These are phyloP conservation scores for Saprolegnia diclina DNA, from an alignment of 352 stramenopile genomes.

Conservation along the genomic window DNA sequence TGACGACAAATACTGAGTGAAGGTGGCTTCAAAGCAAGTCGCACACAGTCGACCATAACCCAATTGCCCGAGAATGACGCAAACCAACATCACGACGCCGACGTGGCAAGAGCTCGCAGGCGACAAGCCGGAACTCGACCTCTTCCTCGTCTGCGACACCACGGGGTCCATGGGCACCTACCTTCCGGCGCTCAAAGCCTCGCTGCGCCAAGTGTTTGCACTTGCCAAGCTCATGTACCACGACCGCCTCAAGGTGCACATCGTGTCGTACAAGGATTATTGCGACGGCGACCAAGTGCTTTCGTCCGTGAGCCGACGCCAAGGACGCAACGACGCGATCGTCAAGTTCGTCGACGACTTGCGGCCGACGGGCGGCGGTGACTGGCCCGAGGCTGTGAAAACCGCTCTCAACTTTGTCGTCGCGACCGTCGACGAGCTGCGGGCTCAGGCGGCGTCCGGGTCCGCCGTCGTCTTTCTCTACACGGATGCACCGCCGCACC, in stretches of 20 bases:
- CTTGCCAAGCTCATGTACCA: not conserved
- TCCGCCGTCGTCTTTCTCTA: conserved; percentile 18
- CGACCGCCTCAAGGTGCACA: conserved; percentile 14
- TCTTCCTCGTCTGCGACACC: conserved; percentile 25
- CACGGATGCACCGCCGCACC: conserved; percentile 23
- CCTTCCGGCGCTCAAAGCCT: not conserved
- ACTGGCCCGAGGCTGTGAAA: conserved; percentile 20
- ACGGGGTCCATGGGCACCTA: conserved; percentile 24
- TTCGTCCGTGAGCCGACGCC: not conserved
- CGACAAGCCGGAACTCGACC: conserved; percentile 4
- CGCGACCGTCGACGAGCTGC: not conserved
- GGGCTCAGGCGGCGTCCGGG: not conserved
- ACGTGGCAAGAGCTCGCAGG: no score
- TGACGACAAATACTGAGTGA: no score
- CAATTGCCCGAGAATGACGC: no score
- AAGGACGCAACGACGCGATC: conserved; percentile 8
- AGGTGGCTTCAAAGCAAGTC: no score
- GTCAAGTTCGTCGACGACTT: not conserved
- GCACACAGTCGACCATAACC: no score
- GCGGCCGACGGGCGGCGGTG: conserved; percentile 2
- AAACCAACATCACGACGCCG: no score
- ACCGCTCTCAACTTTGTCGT: conserved; percentile 15
- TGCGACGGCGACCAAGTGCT: conserved; percentile 14
- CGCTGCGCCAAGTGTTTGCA: conserved; percentile 5
- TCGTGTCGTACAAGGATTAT: conserved; percentile 25